Conservation (phyloP, 164 flowering plant species). For the Dillenia suffruticosa region DNA sequence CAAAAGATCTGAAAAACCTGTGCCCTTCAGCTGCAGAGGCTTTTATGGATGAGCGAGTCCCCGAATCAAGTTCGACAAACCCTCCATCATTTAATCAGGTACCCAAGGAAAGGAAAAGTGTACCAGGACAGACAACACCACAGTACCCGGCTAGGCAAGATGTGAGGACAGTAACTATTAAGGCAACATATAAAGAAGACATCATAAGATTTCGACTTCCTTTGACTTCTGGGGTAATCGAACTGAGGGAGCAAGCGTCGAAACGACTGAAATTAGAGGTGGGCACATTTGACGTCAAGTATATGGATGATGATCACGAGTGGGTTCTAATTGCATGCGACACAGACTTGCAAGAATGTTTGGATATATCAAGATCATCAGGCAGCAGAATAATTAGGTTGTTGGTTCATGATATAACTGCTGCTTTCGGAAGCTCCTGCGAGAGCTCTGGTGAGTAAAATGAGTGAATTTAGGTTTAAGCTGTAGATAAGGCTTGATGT, state of each 20-base stretch:
- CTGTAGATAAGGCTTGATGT: background rate
- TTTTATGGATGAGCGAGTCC: slow-evolving; percentile 37
- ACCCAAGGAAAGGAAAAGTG: slow-evolving; percentile 21
- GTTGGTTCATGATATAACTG: slow-evolving; percentile 46
- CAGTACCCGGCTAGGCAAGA: slow-evolving; percentile 34
- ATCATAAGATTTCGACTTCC: slow-evolving; percentile 71
- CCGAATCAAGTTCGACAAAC: slow-evolving; percentile 35
- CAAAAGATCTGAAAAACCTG: slow-evolving; percentile 70
- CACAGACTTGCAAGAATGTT: slow-evolving; percentile 83
- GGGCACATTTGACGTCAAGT: slow-evolving; percentile 81
- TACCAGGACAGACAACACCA: slow-evolving; percentile 17
- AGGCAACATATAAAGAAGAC: slow-evolving; percentile 76
- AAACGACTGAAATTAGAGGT: slow-evolving; percentile 81
- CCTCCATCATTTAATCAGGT: slow-evolving; percentile 22
- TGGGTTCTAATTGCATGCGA: slow-evolving; percentile 82
- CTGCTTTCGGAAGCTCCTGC: slow-evolving; percentile 84
- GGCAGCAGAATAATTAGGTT: slow-evolving; percentile 63
- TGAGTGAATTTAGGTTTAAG: slow-evolving; percentile 12
- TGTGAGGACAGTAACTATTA: slow-evolving; percentile 52
- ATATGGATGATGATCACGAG: slow-evolving; percentile 86
- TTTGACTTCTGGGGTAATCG: slow-evolving; percentile 42
- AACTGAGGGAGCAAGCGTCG: slow-evolving; percentile 77
- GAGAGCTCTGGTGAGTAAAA: slow-evolving; percentile 70
- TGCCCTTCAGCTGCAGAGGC: slow-evolving; percentile 47
- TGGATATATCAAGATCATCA: slow-evolving; percentile 58